Conservation (phyloP, 306 rosid genomes). For the Cercis canadensis region DNA sequence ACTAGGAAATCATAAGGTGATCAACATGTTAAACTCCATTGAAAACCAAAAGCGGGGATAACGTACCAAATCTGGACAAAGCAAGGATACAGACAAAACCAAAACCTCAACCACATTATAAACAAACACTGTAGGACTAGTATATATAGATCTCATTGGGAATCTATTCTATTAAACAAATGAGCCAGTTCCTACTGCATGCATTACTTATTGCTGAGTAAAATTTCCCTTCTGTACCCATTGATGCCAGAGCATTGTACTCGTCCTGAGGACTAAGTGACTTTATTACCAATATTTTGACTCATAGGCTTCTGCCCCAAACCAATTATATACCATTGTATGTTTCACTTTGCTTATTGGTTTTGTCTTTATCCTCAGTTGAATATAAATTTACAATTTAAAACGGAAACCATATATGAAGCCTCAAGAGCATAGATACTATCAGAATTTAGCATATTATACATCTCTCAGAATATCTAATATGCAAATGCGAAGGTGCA, state of each 20-base stretch:
- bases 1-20: neutral
- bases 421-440: constrained; percentile 18
- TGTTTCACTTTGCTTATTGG: neutral
- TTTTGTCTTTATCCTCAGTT: neutral
- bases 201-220: too few species aligned
- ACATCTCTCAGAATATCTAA: neutral
- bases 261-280: too few species aligned
- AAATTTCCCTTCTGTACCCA: too few species aligned
- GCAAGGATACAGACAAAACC: constrained; percentile 1
- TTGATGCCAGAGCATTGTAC: too few species aligned
- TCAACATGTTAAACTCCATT: neutral
- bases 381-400: neutral
- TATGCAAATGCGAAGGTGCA: neutral
- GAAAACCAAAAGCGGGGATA: neutral
- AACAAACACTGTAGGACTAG: too few species aligned
- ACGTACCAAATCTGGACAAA: neutral
- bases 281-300: too few species aligned
- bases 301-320: too few species aligned
- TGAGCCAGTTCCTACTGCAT: too few species aligned
- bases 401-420: neutral
- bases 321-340: neutral
- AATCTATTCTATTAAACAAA: too few species aligned
- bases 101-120: neutral
- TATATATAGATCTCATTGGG: too few species aligned
- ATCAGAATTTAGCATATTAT: neutral